Evolutionary conservation across 192 early-diverging fungal species (phyloP).

Genomic region (Neocallimastix lanati): DNA sequence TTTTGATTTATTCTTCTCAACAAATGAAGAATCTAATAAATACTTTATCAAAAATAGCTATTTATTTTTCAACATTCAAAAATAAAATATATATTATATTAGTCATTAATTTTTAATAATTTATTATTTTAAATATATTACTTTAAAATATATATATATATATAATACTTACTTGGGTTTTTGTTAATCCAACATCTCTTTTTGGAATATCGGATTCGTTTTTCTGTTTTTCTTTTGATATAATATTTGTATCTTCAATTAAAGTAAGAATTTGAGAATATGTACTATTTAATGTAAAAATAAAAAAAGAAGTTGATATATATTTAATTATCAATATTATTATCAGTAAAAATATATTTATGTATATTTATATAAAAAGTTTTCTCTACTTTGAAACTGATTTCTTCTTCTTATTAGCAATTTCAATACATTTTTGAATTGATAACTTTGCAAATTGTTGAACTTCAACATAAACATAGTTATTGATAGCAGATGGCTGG

Average conservation of each 20-base stretch:
- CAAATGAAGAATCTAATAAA: constrained; percentile 13
- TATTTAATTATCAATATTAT: no score
- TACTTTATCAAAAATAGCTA: background rate
- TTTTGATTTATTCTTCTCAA: constrained; percentile 22
- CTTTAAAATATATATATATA: no score
- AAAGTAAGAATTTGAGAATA: background rate
- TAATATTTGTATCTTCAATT: background rate
- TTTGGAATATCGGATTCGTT: background rate
- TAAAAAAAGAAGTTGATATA: no score
- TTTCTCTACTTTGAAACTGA: constrained; percentile 5
- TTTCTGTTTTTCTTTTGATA: background rate
- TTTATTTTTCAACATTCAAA: no score
- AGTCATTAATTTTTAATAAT: no score
- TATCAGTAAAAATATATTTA: no score
- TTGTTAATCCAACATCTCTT: background rate
- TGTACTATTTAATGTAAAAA: background rate
- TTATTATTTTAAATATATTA: no score
- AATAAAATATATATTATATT: no score
- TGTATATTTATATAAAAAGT: no score
- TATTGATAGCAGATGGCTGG: constrained; percentile 11
- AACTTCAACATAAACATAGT: constrained; percentile 11
- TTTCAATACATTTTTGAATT: constrained; percentile 9
- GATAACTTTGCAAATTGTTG: constrained; percentile 12
- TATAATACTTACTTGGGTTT: background rate
- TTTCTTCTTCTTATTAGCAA: constrained; percentile 22